A percentile compares a stretch with the other conserved stretches of the same genome.
phyloP scores from a whole-genome alignment of 208 protist species.

The Trypanosoma scelopori region DNA sequence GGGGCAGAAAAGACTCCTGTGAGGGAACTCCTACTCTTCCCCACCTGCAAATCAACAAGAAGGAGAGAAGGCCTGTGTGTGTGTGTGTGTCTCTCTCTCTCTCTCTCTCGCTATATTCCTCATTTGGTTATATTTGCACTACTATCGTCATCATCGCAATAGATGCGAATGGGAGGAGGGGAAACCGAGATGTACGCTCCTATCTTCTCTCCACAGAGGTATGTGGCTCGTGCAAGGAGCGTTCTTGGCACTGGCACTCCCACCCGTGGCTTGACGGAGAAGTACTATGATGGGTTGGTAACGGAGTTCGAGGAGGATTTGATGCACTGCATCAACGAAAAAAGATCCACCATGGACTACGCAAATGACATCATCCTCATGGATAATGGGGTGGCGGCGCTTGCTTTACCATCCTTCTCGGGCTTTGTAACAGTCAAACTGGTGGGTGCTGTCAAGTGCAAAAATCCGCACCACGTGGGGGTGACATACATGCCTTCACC shows the following conservation, averaged over 20 bases:
- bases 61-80: too few species aligned
- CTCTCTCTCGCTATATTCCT: too few species aligned
- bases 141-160: background rate
- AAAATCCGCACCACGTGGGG: too few species aligned
- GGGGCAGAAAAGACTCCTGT: too few species aligned
- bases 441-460: background rate
- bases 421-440: constrained; percentile 17
- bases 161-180: background rate
- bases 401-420: background rate
- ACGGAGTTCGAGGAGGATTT: background rate
- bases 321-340: background rate
- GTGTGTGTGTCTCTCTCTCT: too few species aligned
- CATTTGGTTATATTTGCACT: too few species aligned
- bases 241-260: background rate
- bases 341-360: background rate
- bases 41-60: too few species aligned
- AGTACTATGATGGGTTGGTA: background rate
- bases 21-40: too few species aligned
- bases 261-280: background rate
- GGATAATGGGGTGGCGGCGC: background rate
- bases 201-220: constrained; percentile 13
- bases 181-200: constrained; percentile 3
- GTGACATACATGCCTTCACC: background rate
- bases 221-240: background rate
- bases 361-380: constrained; percentile 19